Percentiles rank a stretch among this genome's conserved stretches.
Conservation (phyloP, 164 flowering plant species). For the Taxillus chinensis region DNA sequence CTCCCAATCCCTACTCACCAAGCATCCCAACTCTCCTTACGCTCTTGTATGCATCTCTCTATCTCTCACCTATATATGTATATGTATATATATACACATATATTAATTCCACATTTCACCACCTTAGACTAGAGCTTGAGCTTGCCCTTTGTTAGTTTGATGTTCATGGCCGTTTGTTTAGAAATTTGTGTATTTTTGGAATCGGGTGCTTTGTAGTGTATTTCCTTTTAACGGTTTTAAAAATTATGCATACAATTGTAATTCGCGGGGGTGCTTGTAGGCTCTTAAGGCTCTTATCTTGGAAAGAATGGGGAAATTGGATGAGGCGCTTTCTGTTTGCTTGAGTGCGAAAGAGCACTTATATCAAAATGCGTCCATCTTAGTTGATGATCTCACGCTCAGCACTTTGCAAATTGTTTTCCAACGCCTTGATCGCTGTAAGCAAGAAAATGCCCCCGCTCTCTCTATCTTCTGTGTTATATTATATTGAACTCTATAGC, state of each 20-base stretch:
- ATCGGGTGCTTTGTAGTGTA: too few species aligned
- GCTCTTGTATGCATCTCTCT: slow-evolving; percentile 41
- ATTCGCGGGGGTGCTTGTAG: slow-evolving; percentile 16
- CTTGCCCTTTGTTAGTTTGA: too few species aligned
- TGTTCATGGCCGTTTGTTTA: too few species aligned
- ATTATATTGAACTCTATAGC: too few species aligned
- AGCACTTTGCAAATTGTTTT: slow-evolving; percentile 88
- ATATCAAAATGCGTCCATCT: slow-evolving; percentile 27
- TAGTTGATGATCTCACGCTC: slow-evolving; percentile 77
- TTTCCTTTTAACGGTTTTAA: too few species aligned
- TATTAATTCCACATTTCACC: background rate
- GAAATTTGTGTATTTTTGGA: too few species aligned
- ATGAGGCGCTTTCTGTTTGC: slow-evolving; percentile 69
- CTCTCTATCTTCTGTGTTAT: too few species aligned
- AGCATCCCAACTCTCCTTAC: slow-evolving; percentile 66
- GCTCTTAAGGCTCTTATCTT: slow-evolving; percentile 76
- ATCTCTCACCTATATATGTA: background rate
- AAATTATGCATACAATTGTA: too few species aligned
- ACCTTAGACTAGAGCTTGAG: too few species aligned
- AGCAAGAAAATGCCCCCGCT: slow-evolving; percentile 13
- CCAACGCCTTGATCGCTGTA: slow-evolving; percentile 79
- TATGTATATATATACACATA: too few species aligned
- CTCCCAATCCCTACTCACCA: slow-evolving; percentile 50
- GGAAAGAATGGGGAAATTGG: slow-evolving; percentile 85
- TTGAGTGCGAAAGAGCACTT: slow-evolving; percentile 63